Evolutionary conservation across 2,329 filamentous ascomycete species (phyloP), one percentile per base, ranked within the genome.

Genomic region (Apiospora arundinis): DNA sequence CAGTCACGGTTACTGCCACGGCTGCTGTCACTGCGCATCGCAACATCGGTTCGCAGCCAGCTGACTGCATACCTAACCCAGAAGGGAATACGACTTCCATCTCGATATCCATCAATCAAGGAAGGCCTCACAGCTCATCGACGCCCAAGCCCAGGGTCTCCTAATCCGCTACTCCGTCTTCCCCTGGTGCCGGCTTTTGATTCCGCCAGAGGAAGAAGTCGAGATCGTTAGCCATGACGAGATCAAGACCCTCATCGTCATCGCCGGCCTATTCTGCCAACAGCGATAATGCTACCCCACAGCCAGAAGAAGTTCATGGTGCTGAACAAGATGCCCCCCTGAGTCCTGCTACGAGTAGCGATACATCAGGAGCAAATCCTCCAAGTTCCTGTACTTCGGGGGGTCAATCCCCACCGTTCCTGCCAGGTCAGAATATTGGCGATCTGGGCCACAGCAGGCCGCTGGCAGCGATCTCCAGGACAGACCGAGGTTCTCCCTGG

Each of bases 241-340:
- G 28, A 16, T 48, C 66, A 40, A 63, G 56, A 63, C 56, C 56
- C 18, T 40, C 32, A 9, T 67, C 65, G 40, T 71, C 72, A 71
- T 73, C 72, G 67, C 45, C 74, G 69, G 74, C 72, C 70, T 71
- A 73, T 72, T 69, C 70, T 74, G 73, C 75, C 73, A 70, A 71
- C 72, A 73, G 70, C 74, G 75, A 75, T 71, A 73, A 75, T 77
- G 73, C 72, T 74, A 77, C 76, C 75, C 74, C 72, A 69, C 70
- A 70, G 37, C 44, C 56, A 71, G 68, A 69, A 71, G 68, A 69
- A 56, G 68, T 69, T 72, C 73, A 70, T 72, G 60, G 78, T 78
- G 78, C 75, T 80, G 77, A 76, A 77, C 78, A 79, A 79, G 75
- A 73, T 18, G n/a, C 65, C 40, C 28, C 65, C 1, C 40, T 28